Evolutionary conservation across 257 asterid species (phyloP).

Genomic region (Cinchona pubescens): DNA sequence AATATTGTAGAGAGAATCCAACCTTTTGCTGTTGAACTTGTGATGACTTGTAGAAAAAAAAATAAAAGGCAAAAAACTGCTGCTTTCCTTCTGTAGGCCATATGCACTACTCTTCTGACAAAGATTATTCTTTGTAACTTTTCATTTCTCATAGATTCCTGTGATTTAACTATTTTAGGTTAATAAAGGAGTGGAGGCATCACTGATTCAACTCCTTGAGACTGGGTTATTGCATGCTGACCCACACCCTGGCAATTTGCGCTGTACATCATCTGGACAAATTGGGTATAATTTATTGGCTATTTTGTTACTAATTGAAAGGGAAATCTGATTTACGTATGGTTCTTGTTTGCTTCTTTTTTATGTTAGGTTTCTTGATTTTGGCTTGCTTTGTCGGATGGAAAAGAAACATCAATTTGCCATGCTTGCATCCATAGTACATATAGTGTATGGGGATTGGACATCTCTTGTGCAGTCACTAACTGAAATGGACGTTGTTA

Average conservation of each 20-base stretch:
- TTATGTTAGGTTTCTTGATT: constrained; percentile 78
- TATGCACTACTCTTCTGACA: neutral
- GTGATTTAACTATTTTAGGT: constrained; percentile 47
- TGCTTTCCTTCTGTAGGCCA: constrained; percentile 10
- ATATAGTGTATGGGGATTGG: constrained; percentile 97
- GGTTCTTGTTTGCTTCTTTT: constrained; percentile 14
- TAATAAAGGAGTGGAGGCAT: constrained; percentile 90
- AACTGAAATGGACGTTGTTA: constrained; percentile 79
- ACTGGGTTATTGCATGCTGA: constrained; percentile 97
- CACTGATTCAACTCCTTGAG: constrained; percentile 88
- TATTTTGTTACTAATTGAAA: constrained; percentile 8
- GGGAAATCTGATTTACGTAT: constrained; percentile 18
- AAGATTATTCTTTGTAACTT: constrained; percentile 1
- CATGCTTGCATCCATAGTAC: constrained; percentile 83
- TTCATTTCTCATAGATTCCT: constrained; percentile 20
- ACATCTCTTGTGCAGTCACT: constrained; percentile 75
- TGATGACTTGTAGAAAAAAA: neutral
- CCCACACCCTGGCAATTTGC: constrained; percentile 95
- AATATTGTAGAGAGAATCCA: neutral
- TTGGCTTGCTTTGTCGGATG: constrained; percentile 96
- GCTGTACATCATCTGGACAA: constrained; percentile 66
- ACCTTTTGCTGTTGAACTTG: neutral
- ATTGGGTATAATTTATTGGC: constrained; percentile 57
- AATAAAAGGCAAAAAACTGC: too few relatives aligned
- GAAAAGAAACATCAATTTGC: constrained; percentile 91